Conservation (phyloP, 2,329 filamentous ascomycete species). For the Colletotrichum lupini region DNA sequence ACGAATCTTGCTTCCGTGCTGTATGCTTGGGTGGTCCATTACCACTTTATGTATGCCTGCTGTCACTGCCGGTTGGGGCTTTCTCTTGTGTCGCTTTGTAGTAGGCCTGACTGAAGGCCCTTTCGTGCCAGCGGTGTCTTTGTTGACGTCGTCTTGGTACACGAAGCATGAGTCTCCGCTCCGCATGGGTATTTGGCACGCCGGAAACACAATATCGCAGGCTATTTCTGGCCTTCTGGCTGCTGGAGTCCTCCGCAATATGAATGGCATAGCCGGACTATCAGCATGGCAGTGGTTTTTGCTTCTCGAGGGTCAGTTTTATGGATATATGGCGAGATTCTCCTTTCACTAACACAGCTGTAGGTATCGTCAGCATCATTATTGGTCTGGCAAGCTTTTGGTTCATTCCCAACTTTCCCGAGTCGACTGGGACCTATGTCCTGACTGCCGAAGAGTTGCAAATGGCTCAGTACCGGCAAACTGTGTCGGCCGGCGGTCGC, state of each 20-base stretch:
- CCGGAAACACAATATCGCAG: constrained; percentile 56
- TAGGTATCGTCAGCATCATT: constrained; percentile 45
- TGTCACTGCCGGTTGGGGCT: constrained; percentile 43
- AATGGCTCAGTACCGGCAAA: constrained; percentile 50
- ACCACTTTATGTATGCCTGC: constrained; percentile 57
- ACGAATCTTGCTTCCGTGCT: constrained; percentile 47
- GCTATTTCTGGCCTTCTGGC: constrained; percentile 56
- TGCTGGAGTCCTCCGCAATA: constrained; percentile 55
- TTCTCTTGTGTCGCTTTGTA: constrained; percentile 46
- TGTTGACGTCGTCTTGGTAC: constrained; percentile 60
- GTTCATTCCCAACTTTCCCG: constrained; percentile 50
- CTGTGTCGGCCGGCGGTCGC: constrained; percentile 48
- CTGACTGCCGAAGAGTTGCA: constrained; percentile 51
- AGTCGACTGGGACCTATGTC: constrained; percentile 45
- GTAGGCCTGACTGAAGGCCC: constrained; percentile 46
- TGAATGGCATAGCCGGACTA: constrained; percentile 49
- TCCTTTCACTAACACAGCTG: neutral
- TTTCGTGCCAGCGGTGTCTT: constrained; percentile 59
- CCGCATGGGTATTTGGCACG: constrained; percentile 58
- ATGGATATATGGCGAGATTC: neutral
- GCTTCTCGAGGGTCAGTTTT: constrained; percentile 45
- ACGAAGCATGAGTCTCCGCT: constrained; percentile 55
- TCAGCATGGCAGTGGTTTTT: constrained; percentile 56
- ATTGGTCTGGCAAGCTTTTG: constrained; percentile 46
- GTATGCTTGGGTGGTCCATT: constrained; percentile 55